These are phyloP conservation scores for Boletus rubroflammeus DNA, from an alignment of 768 basidiomycete species.

Conservation along the genomic window DNA sequence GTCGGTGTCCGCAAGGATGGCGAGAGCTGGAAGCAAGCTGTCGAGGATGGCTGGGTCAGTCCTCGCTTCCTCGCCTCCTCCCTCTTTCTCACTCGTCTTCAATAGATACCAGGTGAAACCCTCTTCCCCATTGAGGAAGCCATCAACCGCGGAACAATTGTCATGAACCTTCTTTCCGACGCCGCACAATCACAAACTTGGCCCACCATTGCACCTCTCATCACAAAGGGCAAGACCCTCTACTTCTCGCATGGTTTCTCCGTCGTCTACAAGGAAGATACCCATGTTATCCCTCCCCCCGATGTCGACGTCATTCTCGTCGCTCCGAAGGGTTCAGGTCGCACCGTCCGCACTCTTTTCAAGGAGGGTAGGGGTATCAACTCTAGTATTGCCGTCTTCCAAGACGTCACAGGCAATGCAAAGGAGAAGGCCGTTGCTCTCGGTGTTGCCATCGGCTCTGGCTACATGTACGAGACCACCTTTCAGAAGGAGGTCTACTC, in stretches of 20 bases:
- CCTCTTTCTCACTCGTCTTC: background rate
- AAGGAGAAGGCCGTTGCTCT: slow-evolving; percentile 95
- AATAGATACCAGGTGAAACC: slow-evolving; percentile 89
- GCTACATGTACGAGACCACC: slow-evolving; percentile 98
- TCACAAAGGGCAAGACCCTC: slow-evolving; percentile 99
- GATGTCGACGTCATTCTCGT: slow-evolving; percentile 99
- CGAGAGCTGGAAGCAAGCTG: slow-evolving; percentile 93
- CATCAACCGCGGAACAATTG: slow-evolving; percentile 91
- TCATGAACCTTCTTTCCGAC: slow-evolving; percentile 99
- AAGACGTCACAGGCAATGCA: slow-evolving; percentile 97
- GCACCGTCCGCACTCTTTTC: slow-evolving; percentile 99
- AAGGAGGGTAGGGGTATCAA: slow-evolving; percentile 99
- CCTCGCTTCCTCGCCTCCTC: background rate
- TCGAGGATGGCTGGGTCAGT: slow-evolving; percentile 92
- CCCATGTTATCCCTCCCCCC: slow-evolving; percentile 83
- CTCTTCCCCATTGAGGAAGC: slow-evolving; percentile 99
- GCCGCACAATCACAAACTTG: slow-evolving; percentile 99
- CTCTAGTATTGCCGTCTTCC: slow-evolving; percentile 91
- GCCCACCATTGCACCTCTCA: slow-evolving; percentile 83
- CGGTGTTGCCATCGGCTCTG: slow-evolving; percentile 92
- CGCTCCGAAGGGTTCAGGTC: slow-evolving; percentile 97
- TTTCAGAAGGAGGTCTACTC: slow-evolving; percentile 99
- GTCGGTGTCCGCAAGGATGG: slow-evolving; percentile 97
- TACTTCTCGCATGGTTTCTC: slow-evolving; percentile 99
- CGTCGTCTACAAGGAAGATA: slow-evolving; percentile 96